phyloP scores from a whole-genome alignment of 129 eudicot genomes.

The Centaurea solstitialis region DNA sequence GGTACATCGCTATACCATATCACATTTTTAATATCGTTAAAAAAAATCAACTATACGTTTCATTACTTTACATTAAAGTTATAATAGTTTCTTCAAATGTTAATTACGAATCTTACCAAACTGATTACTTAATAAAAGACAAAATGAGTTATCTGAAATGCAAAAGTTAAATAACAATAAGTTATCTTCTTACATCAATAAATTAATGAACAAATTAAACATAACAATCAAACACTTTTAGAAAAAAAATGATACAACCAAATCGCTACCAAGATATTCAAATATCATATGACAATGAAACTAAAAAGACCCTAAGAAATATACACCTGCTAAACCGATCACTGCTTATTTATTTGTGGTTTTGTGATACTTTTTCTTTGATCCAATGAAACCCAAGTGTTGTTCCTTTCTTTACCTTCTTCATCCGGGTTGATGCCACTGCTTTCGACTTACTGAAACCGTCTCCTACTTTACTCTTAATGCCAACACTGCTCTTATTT shows the following conservation, averaged over 20 bases:
- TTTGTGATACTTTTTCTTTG: slow-evolving; percentile 30
- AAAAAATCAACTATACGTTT: too few relatives aligned
- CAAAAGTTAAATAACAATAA: not conserved
- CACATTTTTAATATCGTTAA: too few relatives aligned
- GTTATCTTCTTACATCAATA: not conserved
- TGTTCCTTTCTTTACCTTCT: slow-evolving; percentile 29
- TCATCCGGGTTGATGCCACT: slow-evolving; percentile 18
- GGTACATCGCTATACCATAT: too few relatives aligned
- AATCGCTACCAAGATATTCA: not conserved
- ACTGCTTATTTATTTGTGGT: slow-evolving; percentile 15
- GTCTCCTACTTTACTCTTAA: slow-evolving; percentile 24
- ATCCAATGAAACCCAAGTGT: slow-evolving; percentile 36
- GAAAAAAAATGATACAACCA: not conserved
- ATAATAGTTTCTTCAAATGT: too few relatives aligned
- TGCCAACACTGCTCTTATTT: not conserved
- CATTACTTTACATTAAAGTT: too few relatives aligned
- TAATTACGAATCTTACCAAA: too few relatives aligned
- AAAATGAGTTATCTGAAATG: not conserved
- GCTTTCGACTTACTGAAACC: slow-evolving; percentile 26
- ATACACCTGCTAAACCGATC: not conserved
- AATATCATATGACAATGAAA: not conserved
- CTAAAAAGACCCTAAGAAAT: not conserved
- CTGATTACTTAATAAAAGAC: too few relatives aligned
- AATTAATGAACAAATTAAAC: slow-evolving; percentile 3
- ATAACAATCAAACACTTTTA: not conserved